These are phyloP conservation scores for Linum usitatissimum DNA, from an alignment of 345 rosid species.

Conservation along the genomic window DNA sequence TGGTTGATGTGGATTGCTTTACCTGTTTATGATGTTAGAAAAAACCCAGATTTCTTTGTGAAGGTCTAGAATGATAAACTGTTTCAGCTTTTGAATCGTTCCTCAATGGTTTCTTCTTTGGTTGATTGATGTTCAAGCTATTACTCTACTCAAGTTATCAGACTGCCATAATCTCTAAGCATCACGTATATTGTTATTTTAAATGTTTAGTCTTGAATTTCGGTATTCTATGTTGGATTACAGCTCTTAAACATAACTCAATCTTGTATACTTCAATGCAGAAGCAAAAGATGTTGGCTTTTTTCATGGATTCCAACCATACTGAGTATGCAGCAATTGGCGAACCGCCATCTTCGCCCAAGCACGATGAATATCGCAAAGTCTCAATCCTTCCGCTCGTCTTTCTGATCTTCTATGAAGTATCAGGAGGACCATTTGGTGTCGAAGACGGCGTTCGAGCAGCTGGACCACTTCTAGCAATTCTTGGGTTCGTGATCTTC, in stretches of 20 bases:
- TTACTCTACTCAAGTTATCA: no score
- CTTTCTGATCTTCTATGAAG: background rate
- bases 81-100: background rate
- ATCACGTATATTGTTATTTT: no score
- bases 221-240: background rate
- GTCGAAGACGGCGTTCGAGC: background rate
- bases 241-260: background rate
- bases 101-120: background rate
- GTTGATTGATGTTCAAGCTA: background rate
- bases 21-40: no score
- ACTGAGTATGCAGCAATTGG: background rate
- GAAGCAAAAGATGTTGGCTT: background rate
- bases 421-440: background rate
- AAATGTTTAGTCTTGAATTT: no score
- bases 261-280: background rate
- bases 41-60: background rate
- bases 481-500: background rate
- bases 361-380: background rate
- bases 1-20: background rate
- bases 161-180: no score
- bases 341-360: background rate
- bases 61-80: background rate
- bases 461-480: background rate
- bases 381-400: background rate
- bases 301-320: background rate